Base-by-base conservation (phyloP, 495 filamentous ascomycete species). In the Lasiosphaeria miniovina region DNA sequence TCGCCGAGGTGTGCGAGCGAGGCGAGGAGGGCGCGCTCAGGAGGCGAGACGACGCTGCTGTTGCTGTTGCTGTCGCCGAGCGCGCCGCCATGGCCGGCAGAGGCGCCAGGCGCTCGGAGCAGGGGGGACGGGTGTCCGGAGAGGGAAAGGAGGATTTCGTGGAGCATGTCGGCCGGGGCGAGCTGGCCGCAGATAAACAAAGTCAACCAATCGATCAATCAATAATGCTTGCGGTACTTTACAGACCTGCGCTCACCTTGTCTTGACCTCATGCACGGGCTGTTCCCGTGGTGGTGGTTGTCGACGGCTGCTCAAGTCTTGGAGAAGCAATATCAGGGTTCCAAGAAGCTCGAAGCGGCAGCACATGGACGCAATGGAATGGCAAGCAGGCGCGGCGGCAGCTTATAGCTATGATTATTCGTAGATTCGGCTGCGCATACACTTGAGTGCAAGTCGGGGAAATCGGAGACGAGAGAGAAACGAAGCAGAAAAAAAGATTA, bases 81-180 rank as follows among this genome's bases (percentile, higher is more conserved):
- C 66, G 72, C 57, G 55, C 73, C 64, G 58, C 69, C 66, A 67
- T 78, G 62, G 59, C 48, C 8, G 64, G 72, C 64, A 46, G 77
- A 64, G 49, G 64, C 61, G 62, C 66, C 56, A 54, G 74, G 62
- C 62, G 78, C 57, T 60, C 76, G 75, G 75, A 97, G 88, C 65
- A 97, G 84, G 49, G 91, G 86, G 56, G 93, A 97, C 33, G 90
- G 87, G 75, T 96, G 90, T 54, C 93, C 93, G 63, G 91, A 94
- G 71, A 98, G 88, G 68, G 90, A 90, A 70, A 98, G 87, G 65
- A 98, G 83, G 74, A 98, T 87, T 77, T 98, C 94, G 80, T 98
- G 93, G 68, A 98, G 88, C 93, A 98, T 98, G 74, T 71, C 80
- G 64, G 36, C 24, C 24, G 24, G 40, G 57, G 33, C 38, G 53